Conservation (phyloP, 495 filamentous ascomycete species). For the Jackrogersella multiformis region DNA sequence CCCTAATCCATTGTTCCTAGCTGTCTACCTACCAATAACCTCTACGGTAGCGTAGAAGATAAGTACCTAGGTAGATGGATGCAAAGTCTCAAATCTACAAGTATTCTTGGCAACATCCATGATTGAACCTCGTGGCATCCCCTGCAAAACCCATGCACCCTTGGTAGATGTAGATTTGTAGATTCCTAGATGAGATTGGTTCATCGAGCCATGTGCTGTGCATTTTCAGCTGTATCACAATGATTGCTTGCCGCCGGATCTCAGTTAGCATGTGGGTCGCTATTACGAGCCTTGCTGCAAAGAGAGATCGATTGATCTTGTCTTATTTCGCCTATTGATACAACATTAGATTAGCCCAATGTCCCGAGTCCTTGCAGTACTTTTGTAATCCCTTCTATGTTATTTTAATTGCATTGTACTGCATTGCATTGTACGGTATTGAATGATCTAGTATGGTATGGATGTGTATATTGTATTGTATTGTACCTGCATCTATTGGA, state of each 20-base stretch:
- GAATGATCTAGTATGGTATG: too few relatives aligned
- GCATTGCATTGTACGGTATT: too few relatives aligned
- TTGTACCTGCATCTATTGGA: not conserved
- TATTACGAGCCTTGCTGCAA: constrained; percentile 2
- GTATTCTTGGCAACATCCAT: constrained; percentile 21
- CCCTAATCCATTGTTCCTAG: too few relatives aligned
- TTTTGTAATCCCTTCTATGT: too few relatives aligned
- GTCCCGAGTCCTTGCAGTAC: constrained; percentile 9
- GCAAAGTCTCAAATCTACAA: not conserved
- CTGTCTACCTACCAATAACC: too few relatives aligned
- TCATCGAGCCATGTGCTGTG: constrained; percentile 7
- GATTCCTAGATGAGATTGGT: constrained; percentile 28
- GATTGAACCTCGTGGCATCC: constrained; percentile 23
- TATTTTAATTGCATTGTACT: too few relatives aligned
- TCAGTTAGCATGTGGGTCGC: constrained; percentile 20
- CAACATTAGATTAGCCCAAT: constrained; percentile 22
- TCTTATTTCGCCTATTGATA: constrained; percentile 33
- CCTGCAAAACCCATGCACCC: constrained; percentile 10
- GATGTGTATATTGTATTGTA: too few relatives aligned
- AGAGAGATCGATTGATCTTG: constrained; percentile 23
- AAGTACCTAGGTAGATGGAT: not conserved
- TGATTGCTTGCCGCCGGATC: constrained; percentile 30
- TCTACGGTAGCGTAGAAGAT: not conserved
- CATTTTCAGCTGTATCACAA: constrained; percentile 34
- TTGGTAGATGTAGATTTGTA: not conserved